Base-by-base conservation (phyloP, 345 rosid species). In the Rubroshorea leprosula region DNA sequence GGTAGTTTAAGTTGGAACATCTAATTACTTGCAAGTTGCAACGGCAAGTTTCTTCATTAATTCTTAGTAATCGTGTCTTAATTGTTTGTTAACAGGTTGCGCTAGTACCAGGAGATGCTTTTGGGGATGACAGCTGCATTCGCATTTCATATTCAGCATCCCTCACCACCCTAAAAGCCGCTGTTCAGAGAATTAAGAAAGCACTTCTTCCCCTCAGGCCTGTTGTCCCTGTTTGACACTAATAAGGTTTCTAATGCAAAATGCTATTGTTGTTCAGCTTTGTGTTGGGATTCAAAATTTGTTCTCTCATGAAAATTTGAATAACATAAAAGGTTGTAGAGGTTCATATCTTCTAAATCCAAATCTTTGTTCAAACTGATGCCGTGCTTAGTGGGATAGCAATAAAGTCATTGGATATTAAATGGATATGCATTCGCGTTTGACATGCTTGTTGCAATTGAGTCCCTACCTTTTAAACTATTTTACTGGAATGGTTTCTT, bases 21-120 rank as follows among this genome's bases (percentile, higher is more conserved):
- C n/a, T n/a, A n/a, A n/a, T n/a, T n/a, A n/a, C n/a, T n/a, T n/a
- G n/a, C n/a, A n/a, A n/a, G n/a, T n/a, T n/a, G n/a, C n/a, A n/a
- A n/a, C n/a, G n/a, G n/a, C n/a, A n/a, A n/a, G n/a, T n/a, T 5
- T 2, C 54, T 55, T 35, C 1, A 17, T 20, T 5, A 55, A 8
- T 61, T 38, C 19, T 39, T n/a, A n/a, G n/a, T n/a, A n/a, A n/a
- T n/a, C n/a, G n/a, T 21, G 3, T 49, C 10, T 13, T 35, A 39
- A 19, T 5, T 46, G 17, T 51, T 45, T 26, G 41, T 64, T 49
- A 23, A 16, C 70, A 93, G 99, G 97, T 93, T 41, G 99, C 99
- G 6, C 54, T 90, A 67, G 97, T 93, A 50, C 99, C 99, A 0
- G 97, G 99, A 35, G 96, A 80, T 62, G 99, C 99, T 41, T 93